Evolutionary conservation across 2,329 filamentous ascomycete genomes (phyloP), one percentile per base, ranked within the genome.

Genomic region (Karstenula rhodostoma): DNA sequence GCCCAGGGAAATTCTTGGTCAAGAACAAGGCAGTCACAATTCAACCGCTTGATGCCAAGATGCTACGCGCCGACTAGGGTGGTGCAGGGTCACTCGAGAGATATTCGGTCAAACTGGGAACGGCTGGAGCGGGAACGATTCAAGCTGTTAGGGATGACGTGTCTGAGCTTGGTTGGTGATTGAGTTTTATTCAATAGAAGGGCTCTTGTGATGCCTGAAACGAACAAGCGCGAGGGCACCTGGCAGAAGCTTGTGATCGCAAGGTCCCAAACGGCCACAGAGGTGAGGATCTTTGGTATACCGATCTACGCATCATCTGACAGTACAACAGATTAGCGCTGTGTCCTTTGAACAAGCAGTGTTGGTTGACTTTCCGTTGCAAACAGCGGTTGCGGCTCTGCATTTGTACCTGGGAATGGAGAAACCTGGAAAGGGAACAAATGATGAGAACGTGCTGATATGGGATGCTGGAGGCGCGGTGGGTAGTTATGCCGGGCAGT

Each of bases 141-240:
- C 79, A 83, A 64, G 81, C 81, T 63, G 69, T 84, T 12, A 79
- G 81, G 32, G 74, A 80, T 23, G 79, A 74, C 7, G 81, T 84
- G 4, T 71, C 68, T 4, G 73, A 76, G 5, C 73, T 82, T 76
- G 48, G 67, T 79, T 3, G 83, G 83, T 17, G 78, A 83, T 52
- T 72, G 79, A 40, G 81, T 83, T 2, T 63, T 72, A 10, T 72
- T 71, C 37, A 66, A 73, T 48, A 72, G 67, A 5, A 64, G 54
- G 42, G 64, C 69, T 2, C 67, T 68, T 54, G 66, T 69, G 19
- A 57, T 66, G n/a, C 23, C 46, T 10, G 61, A 67, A 19, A 53
- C 56, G n/a, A 71, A 73, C 40, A 57, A 29, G 25, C 64, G 60
- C 9, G 62, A 69, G 48, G 70, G 68, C 29, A 71, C 64, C 4